Percentiles rank a stretch among this genome's conserved stretches.
phyloP scores from a whole-genome alignment of 495 filamentous ascomycete species.

The Daldinia grandis region DNA sequence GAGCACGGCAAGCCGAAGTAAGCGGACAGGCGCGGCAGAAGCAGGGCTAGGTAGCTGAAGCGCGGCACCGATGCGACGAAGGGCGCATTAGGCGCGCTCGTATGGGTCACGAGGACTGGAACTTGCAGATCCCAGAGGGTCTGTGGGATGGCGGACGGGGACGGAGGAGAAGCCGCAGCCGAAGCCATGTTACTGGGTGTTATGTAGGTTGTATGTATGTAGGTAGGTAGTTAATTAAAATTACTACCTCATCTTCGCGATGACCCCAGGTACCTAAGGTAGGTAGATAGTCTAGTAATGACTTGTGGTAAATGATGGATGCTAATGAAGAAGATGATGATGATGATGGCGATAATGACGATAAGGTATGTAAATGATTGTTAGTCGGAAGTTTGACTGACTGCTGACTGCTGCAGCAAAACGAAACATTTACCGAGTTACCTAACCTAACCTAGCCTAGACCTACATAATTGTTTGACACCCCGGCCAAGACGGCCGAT shows the following conservation, averaged over 20 bases:
- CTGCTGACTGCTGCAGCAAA: background rate
- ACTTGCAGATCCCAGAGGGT: constrained; percentile 60
- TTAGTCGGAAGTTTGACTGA: background rate
- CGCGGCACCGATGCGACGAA: constrained; percentile 68
- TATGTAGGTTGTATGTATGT: background rate
- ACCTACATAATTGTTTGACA: background rate
- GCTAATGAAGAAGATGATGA: background rate
- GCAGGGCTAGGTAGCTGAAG: constrained; percentile 75
- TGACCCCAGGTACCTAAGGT: too few relatives aligned
- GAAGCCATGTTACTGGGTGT: constrained; percentile 30
- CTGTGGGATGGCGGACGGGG: constrained; percentile 45
- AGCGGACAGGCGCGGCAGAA: constrained; percentile 77
- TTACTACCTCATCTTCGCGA: background rate
- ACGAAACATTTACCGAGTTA: background rate
- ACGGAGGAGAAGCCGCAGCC: constrained; percentile 6
- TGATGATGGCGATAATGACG: background rate
- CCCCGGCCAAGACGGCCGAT: constrained; percentile 24
- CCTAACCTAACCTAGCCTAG: background rate
- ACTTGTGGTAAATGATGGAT: background rate
- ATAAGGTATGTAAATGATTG: background rate
- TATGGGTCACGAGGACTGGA: constrained; percentile 62
- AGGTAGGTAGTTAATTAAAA: background rate
- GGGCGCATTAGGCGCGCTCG: constrained; percentile 48
- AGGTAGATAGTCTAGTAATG: background rate
- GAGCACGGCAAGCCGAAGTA: constrained; percentile 78